phyloP scores from a whole-genome alignment of 2,329 filamentous ascomycete species.

The Paraphaeosphaeria sporulosa region DNA sequence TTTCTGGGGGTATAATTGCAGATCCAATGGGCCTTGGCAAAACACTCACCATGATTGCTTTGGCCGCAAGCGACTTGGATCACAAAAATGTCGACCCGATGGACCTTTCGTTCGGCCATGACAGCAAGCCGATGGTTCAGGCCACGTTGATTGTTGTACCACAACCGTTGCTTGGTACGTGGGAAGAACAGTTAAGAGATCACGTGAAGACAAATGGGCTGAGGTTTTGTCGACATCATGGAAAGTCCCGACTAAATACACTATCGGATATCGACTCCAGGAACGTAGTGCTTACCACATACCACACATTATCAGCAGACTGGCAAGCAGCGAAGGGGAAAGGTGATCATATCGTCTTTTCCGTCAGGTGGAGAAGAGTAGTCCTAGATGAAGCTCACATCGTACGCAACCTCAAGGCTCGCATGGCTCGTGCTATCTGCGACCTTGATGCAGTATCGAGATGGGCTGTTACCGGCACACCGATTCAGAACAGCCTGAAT shows the following conservation, averaged over 20 bases:
- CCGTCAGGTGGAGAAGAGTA: conserved; percentile 31
- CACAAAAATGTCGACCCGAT: background rate
- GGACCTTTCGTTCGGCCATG: background rate
- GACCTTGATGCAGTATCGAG: conserved; percentile 45
- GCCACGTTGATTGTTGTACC: conserved; percentile 27
- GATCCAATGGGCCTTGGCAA: conserved; percentile 32
- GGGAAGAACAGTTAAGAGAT: conserved; percentile 19
- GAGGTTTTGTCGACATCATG: conserved; percentile 21
- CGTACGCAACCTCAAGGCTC: conserved; percentile 48
- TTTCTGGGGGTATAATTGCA: conserved; percentile 26
- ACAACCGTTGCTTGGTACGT: conserved; percentile 18
- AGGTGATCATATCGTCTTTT: conserved; percentile 27
- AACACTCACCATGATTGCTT: conserved; percentile 27
- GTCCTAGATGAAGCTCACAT: conserved; percentile 61
- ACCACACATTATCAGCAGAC: conserved; percentile 25
- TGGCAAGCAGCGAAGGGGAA: conserved; percentile 10
- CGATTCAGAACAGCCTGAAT: conserved; percentile 56
- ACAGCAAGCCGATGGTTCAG: background rate
- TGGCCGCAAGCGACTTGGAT: conserved; percentile 11
- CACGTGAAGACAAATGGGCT: conserved; percentile 16
- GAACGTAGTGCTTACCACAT: conserved; percentile 25
- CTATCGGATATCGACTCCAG: background rate
- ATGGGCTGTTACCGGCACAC: conserved; percentile 61
- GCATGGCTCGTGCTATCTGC: conserved; percentile 32
- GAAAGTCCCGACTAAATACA: conserved; percentile 10